Evolutionary conservation across 2,329 filamentous ascomycete genomes (phyloP).

Genomic region (Colletotrichum somersetense): DNA sequence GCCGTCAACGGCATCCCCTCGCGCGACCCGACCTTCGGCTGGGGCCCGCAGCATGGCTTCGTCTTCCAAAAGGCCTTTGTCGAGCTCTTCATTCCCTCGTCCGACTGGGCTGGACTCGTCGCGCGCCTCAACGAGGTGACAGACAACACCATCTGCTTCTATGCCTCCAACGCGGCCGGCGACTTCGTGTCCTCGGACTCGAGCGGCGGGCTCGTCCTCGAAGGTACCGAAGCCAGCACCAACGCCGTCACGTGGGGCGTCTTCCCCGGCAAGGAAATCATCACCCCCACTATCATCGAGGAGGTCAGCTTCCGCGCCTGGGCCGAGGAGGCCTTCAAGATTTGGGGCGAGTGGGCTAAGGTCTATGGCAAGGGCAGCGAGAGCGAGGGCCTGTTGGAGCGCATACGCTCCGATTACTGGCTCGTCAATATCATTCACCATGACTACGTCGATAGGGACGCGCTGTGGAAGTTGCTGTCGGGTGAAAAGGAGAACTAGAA

Average conservation of each 20-base stretch:
- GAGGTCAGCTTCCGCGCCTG: constrained; percentile 94
- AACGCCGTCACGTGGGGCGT: constrained; percentile 98
- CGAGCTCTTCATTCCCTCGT: constrained; percentile 87
- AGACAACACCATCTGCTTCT: constrained; percentile 80
- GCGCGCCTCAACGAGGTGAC: constrained; percentile 66
- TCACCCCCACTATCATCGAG: constrained; percentile 96
- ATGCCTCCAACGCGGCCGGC: constrained; percentile 83
- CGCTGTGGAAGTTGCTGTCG: constrained; percentile 77
- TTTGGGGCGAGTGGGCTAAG: constrained; percentile 93
- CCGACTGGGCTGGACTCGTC: constrained; percentile 78
- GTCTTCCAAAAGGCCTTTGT: constrained; percentile 99
- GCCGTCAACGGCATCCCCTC: constrained; percentile 89
- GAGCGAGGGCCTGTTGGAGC: constrained; percentile 78
- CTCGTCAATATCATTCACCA: constrained; percentile 93
- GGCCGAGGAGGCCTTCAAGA: constrained; percentile 95
- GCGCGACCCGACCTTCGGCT: constrained; percentile 84
- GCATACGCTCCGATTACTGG: constrained; percentile 79
- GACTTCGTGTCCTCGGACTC: constrained; percentile 81
- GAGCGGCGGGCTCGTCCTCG: constrained; percentile 51
- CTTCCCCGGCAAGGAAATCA: constrained; percentile 94
- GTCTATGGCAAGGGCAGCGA: constrained; percentile 83
- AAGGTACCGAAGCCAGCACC: constrained; percentile 66
- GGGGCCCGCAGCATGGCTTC: constrained; percentile 92
- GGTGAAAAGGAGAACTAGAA: constrained; percentile 46
- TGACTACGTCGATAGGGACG: constrained; percentile 77